phyloP scores from a whole-genome alignment of 1,139 yeast genomes.

The Candida sojae region DNA sequence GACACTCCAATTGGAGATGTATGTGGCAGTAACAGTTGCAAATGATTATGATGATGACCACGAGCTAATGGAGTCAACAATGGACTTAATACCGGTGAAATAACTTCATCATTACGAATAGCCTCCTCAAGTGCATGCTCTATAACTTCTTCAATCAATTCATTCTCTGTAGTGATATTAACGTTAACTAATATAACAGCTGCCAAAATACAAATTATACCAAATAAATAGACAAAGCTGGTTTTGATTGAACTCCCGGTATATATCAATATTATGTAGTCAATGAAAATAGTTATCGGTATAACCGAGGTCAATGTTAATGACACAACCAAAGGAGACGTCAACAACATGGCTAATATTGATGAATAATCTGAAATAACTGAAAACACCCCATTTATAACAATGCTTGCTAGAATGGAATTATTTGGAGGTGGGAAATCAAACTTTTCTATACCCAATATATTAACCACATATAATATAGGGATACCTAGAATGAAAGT shows the following conservation, averaged over 20 bases:
- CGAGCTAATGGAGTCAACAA: slow-evolving; percentile 20
- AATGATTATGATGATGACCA: slow-evolving; percentile 7
- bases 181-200: slow-evolving; percentile 51
- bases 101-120: slow-evolving; percentile 43
- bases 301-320: slow-evolving; percentile 54
- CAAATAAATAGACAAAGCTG: slow-evolving; percentile 39
- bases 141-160: slow-evolving; percentile 48
- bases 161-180: slow-evolving; percentile 44
- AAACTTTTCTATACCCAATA: slow-evolving; percentile 39
- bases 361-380: slow-evolving; percentile 53
- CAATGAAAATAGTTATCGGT: slow-evolving; percentile 53
- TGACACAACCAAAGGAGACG: slow-evolving; percentile 56
- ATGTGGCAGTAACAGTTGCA: slow-evolving; percentile 1
- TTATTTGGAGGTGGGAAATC: slow-evolving; percentile 43
- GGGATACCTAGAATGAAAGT: slow-evolving; percentile 44
- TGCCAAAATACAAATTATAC: slow-evolving; percentile 46
- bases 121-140: slow-evolving; percentile 53
- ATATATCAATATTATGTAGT: slow-evolving; percentile 33
- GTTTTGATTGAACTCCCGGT: slow-evolving; percentile 23
- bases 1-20: slow-evolving; percentile 2
- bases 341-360: slow-evolving; percentile 51
- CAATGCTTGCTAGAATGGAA: slow-evolving; percentile 32
- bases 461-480: slow-evolving; percentile 31
- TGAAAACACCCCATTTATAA: slow-evolving; percentile 46
- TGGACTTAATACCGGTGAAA: slow-evolving; percentile 52